These are phyloP conservation scores for Fusarium sp. DNA, from an alignment of 2,329 filamentous ascomycete species.

Conservation along the genomic window DNA sequence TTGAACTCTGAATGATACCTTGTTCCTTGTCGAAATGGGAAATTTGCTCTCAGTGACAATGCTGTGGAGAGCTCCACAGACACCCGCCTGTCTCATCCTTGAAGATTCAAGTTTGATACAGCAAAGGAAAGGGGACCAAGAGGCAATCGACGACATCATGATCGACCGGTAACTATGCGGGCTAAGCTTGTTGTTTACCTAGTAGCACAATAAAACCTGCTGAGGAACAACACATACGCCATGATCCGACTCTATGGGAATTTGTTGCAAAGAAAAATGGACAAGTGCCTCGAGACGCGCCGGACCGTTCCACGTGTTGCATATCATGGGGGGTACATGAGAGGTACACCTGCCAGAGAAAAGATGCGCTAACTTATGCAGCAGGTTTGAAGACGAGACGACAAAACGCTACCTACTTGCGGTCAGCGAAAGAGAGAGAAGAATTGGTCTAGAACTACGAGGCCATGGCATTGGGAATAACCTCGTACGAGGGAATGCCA, in stretches of 20 bases:
- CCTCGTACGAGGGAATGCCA: background rate
- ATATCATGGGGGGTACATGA: conserved; percentile 10
- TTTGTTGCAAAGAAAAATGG: background rate
- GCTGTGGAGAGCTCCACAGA: conserved; percentile 2
- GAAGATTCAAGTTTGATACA: background rate
- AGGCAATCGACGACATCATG: background rate
- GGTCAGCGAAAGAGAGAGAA: background rate
- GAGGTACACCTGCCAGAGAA: conserved; percentile 13
- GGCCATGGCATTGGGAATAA: background rate
- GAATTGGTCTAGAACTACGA: background rate
- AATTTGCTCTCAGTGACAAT: conserved; percentile 1
- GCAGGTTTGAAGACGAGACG: background rate
- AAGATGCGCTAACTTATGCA: too few species aligned
- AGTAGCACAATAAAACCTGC: background rate
- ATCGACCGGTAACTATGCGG: background rate
- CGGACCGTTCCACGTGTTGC: conserved; percentile 30
- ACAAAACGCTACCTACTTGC: background rate
- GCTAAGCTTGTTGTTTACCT: background rate
- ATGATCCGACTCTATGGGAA: conserved; percentile 5
- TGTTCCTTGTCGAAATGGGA: conserved; percentile 13
- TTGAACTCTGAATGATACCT: conserved; percentile 18
- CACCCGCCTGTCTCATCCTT: conserved; percentile 15
- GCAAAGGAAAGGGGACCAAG: background rate
- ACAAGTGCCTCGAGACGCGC: background rate
- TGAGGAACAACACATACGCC: background rate